Conservation (phyloP, 78 protist genomes). For the Dictyostelium citrinum region DNA sequence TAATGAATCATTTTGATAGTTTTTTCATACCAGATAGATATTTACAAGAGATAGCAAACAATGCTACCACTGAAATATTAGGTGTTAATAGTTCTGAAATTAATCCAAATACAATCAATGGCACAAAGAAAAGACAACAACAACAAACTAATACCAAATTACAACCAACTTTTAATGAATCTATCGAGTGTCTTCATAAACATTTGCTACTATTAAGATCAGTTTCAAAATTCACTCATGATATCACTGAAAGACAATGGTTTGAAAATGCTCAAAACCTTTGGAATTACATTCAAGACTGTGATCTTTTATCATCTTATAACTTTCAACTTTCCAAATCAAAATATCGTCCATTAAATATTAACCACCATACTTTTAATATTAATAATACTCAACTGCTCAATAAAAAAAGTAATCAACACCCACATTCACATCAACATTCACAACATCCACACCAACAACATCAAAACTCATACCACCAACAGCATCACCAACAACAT, state of each 20-base stretch:
- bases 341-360: slow-evolving; percentile 7
- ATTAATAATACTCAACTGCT: neutral
- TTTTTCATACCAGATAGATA: slow-evolving; percentile 35
- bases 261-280: slow-evolving; percentile 15
- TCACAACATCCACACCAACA: neutral
- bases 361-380: neutral
- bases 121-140: neutral
- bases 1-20: neutral
- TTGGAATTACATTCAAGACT: slow-evolving; percentile 14
- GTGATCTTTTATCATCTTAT: slow-evolving; percentile 4
- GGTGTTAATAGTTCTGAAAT: neutral
- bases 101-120: neutral
- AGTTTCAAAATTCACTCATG: neutral
- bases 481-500: neutral
- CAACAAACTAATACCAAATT: neutral
- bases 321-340: neutral
- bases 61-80: neutral
- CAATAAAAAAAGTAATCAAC: neutral
- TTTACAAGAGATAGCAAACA: neutral
- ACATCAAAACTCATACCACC: neutral
- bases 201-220: slow-evolving; percentile 6
- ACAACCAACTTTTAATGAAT: slow-evolving; percentile 28
- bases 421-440: neutral
- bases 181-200: slow-evolving; percentile 25
- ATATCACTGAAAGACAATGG: slow-evolving; percentile 42